Evolutionary conservation across 2,329 filamentous ascomycete species (phyloP), one percentile per base, ranked within the genome.

Genomic region (Ophiostoma populinum): DNA sequence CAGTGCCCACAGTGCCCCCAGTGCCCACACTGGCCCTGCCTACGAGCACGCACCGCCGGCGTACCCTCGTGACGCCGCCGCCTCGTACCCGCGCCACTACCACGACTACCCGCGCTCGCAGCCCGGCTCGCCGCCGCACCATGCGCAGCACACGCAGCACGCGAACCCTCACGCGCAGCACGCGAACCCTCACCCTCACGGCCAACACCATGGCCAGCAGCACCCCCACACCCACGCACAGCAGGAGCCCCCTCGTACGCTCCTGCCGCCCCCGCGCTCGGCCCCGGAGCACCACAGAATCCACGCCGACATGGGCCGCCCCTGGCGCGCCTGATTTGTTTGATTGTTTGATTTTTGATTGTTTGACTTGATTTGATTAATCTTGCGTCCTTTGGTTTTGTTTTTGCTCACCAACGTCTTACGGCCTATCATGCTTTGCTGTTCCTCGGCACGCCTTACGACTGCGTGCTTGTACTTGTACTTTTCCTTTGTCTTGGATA

Each of bases 271-370:
- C 7, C 40, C 42, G 1, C 40, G 34, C 9, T 38, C 39, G 13
- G 31, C 25, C 29, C 45, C 48, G 3, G 49, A 68, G 34, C 45
- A 65, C 27, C 57, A 63, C 39, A 57, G 59, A 22, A 59, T 68
- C 22, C 56, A 61, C 16, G 63, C 68, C 36, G 59, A 67, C 31
- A 46, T 68, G 42, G 51, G 52, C 40, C 58, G 59, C 43, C 54
- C 61, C 11, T 70, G 65, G 65, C 55, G 59, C n/a, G n/a, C n/a
- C n/a, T n/a, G n/a, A n/a, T n/a, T n/a, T n/a, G n/a, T n/a, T n/a
- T n/a, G n/a, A n/a, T n/a, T n/a, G n/a, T n/a, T n/a, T n/a, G n/a
- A n/a, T n/a, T n/a, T n/a, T n/a, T n/a, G n/a, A n/a, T n/a, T n/a
- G n/a, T n/a, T n/a, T n/a, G n/a, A n/a, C n/a, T n/a, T n/a, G n/a